A percentile compares a stretch with the other conserved stretches of the same genome.
phyloP scores from a whole-genome alignment of 305 asterid species.

The Stenogyne calaminthoides region DNA sequence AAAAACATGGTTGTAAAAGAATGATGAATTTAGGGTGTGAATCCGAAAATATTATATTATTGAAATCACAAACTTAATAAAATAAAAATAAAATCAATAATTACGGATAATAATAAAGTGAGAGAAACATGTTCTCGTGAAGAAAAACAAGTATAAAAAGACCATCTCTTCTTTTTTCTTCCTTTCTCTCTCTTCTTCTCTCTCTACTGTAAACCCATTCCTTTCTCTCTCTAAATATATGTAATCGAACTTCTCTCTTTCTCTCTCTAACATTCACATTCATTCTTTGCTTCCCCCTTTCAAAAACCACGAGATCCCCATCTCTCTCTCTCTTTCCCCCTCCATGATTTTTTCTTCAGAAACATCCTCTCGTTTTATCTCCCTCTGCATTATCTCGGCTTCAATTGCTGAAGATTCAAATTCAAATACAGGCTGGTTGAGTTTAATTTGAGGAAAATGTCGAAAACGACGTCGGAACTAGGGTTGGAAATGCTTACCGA shows the following conservation, averaged over 20 bases:
- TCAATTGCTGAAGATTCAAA: constrained; percentile 7
- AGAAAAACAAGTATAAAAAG: constrained; percentile 1
- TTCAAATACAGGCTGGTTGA: background rate
- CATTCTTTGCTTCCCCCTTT: constrained; percentile 57
- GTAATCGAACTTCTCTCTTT: constrained; percentile 6
- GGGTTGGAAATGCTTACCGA: constrained; percentile 49
- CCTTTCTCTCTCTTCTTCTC: background rate
- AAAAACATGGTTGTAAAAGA: too few species aligned
- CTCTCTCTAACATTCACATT: constrained; percentile 43
- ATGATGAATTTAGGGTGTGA: constrained; percentile 20
- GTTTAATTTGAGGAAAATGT: constrained; percentile 35
- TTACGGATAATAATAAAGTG: background rate
- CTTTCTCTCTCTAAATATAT: constrained; percentile 5
- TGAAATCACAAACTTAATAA: constrained; percentile 16
- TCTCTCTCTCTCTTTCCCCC: constrained; percentile 22
- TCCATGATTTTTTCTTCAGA: constrained; percentile 14
- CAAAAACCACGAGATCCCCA: constrained; percentile 73
- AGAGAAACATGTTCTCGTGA: constrained; percentile 15
- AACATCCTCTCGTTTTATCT: constrained; percentile 22
- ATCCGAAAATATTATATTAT: constrained; percentile 7
- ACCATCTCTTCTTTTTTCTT: constrained; percentile 8
- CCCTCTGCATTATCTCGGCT: constrained; percentile 19
- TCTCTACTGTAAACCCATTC: background rate
- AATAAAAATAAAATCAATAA: background rate
- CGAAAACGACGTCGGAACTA: constrained; percentile 42